Evolutionary conservation across 2,329 filamentous ascomycete species (phyloP).

Genomic region (Podosphaera xanthii): DNA sequence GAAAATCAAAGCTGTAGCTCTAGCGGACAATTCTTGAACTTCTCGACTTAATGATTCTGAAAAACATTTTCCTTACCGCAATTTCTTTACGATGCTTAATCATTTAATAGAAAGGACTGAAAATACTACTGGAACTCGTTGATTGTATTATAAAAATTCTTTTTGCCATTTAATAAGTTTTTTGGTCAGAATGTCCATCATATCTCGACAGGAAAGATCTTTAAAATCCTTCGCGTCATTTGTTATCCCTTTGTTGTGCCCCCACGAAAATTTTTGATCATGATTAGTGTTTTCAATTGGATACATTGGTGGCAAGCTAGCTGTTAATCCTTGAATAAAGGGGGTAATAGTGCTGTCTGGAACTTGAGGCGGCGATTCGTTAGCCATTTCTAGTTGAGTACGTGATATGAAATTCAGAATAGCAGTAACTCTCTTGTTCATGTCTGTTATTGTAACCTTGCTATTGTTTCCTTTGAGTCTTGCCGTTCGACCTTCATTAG

Average conservation of each 20-base stretch:
- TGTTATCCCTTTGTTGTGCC: background rate
- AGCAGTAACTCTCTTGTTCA: constrained; percentile 60
- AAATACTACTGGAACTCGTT: no score
- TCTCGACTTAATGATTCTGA: no score
- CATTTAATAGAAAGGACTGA: no score
- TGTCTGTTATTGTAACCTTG: constrained; percentile 67
- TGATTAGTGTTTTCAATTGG: constrained; percentile 17
- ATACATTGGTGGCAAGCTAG: constrained; percentile 16
- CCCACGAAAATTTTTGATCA: constrained; percentile 10
- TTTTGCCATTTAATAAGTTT: constrained; percentile 19
- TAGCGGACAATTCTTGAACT: no score
- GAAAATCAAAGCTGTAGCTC: no score
- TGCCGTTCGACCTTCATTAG: constrained; percentile 15
- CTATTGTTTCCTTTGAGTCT: constrained; percentile 18
- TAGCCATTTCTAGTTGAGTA: constrained; percentile 70
- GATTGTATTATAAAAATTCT: constrained; percentile 8
- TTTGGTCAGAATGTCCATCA: constrained; percentile 20
- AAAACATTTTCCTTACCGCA: no score
- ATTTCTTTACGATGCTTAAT: no score
- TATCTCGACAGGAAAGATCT: constrained; percentile 31
- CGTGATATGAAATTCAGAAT: constrained; percentile 81
- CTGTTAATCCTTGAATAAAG: constrained; percentile 16
- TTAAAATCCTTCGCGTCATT: constrained; percentile 35
- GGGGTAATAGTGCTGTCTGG: constrained; percentile 18
- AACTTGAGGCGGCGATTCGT: constrained; percentile 26